Evolutionary conservation across 306 rosid genomes (phyloP).

Genomic region (Carpinus viminea): DNA sequence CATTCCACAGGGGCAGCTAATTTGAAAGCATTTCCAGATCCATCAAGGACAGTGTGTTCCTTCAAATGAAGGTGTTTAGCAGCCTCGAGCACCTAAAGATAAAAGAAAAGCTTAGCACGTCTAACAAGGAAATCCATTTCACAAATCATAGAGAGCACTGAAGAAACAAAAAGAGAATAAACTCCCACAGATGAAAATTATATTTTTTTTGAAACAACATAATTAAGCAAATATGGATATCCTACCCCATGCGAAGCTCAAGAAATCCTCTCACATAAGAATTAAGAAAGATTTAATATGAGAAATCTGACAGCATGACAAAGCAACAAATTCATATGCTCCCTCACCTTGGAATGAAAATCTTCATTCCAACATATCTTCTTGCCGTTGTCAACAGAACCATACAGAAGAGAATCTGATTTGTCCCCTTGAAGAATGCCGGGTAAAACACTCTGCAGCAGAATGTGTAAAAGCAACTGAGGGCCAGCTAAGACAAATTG

Average conservation of each 20-base stretch:
- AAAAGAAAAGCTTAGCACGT: slow-evolving; percentile 27
- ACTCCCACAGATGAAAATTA: slow-evolving; percentile 4
- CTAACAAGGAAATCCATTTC: slow-evolving; percentile 19
- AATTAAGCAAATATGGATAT: neutral
- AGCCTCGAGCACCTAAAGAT: slow-evolving; percentile 79
- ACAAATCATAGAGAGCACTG: neutral
- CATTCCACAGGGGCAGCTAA: slow-evolving; percentile 99
- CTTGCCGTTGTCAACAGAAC: slow-evolving; percentile 98
- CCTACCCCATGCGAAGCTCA: neutral
- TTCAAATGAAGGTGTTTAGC: slow-evolving; percentile 91
- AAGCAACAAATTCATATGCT: slow-evolving; percentile 18
- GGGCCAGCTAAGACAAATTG: neutral
- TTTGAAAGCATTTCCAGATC: slow-evolving; percentile 80
- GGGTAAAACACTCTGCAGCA: slow-evolving; percentile 90
- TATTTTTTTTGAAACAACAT: neutral
- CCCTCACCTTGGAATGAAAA: slow-evolving; percentile 90
- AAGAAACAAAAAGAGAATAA: neutral
- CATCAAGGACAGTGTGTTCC: slow-evolving; percentile 87
- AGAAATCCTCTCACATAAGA: neutral
- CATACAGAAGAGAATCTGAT: slow-evolving; percentile 92
- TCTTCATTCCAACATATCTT: slow-evolving; percentile 97
- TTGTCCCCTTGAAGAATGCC: slow-evolving; percentile 99
- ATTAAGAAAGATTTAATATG: slow-evolving; percentile 17
- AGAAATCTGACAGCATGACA: slow-evolving; percentile 18
- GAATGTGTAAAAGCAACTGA: slow-evolving; percentile 7